A percentile compares a stretch with the other conserved stretches of the same genome.
Evolutionary conservation across 2,329 filamentous ascomycete species (phyloP).

Genomic region (Albophoma yamanashiensis): DNA sequence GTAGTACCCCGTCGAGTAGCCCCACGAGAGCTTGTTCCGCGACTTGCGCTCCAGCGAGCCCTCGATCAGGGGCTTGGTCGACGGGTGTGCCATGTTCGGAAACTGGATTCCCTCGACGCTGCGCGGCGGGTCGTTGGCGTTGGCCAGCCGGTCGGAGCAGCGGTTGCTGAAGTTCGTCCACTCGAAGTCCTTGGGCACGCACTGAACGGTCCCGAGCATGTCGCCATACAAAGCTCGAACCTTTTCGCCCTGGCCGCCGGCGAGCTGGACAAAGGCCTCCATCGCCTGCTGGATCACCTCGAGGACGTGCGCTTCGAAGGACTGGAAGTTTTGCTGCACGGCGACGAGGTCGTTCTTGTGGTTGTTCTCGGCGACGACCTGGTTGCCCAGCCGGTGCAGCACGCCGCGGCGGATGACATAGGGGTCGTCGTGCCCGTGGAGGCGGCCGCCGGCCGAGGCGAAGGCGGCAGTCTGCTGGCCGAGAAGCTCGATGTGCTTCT

Average conservation of each 20-base stretch:
- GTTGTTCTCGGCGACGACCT: constrained; percentile 92
- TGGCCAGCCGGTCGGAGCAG: constrained; percentile 61
- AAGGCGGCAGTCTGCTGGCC: constrained; percentile 75
- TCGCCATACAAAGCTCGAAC: constrained; percentile 72
- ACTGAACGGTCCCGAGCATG: constrained; percentile 67
- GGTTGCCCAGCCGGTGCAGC: constrained; percentile 74
- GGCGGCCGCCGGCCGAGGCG: constrained; percentile 62
- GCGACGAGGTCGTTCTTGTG: constrained; percentile 83
- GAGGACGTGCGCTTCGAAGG: constrained; percentile 80
- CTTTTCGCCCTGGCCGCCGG: constrained; percentile 72
- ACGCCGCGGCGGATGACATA: constrained; percentile 80
- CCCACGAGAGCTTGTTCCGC: constrained; percentile 68
- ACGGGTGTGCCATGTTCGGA: constrained; percentile 75
- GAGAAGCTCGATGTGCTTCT: constrained; percentile 93
- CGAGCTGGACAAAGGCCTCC: constrained; percentile 71
- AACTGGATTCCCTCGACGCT: constrained; percentile 66
- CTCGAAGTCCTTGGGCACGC: constrained; percentile 76
- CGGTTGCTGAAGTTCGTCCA: constrained; percentile 77
- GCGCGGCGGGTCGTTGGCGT: constrained; percentile 65
- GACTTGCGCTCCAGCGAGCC: constrained; percentile 86
- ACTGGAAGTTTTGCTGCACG: constrained; percentile 81
- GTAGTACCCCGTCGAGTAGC: constrained; percentile 75
- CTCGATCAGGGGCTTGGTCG: constrained; percentile 76
- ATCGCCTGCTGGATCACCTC: constrained; percentile 73
- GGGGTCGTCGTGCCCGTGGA: constrained; percentile 68